phyloP scores from a whole-genome alignment of 2,329 filamentous ascomycete genomes.

The Nannizzia gypsea region DNA sequence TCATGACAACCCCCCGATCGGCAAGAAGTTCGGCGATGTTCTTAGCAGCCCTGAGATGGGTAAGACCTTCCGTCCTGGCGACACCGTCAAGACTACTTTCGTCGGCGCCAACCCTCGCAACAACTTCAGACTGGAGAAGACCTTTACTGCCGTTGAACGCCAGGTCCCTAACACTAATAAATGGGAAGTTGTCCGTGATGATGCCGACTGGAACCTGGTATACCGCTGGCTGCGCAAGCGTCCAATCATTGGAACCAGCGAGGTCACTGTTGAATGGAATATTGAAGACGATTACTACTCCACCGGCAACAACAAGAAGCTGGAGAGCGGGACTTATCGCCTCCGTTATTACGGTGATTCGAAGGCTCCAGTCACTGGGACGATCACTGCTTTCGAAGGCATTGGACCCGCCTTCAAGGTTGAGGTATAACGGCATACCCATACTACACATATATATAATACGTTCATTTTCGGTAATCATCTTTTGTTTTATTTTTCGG shows the following conservation, averaged over 20 bases:
- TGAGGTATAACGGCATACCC: conserved; percentile 3
- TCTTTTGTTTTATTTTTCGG: neutral
- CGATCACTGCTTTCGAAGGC: conserved; percentile 58
- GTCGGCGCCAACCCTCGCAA: conserved; percentile 84
- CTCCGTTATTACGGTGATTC: conserved; percentile 75
- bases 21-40: conserved; percentile 60
- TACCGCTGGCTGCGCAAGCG: conserved; percentile 68
- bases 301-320: conserved; percentile 23
- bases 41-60: conserved; percentile 42
- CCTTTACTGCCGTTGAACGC: conserved; percentile 65
- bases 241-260: conserved; percentile 58
- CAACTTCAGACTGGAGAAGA: conserved; percentile 65
- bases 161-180: conserved; percentile 32
- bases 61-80: conserved; percentile 48
- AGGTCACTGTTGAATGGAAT: conserved; percentile 72
- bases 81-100: conserved; percentile 56
- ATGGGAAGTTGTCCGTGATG: conserved; percentile 60
- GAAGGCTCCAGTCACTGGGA: conserved; percentile 49
- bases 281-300: conserved; percentile 47
- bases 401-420: conserved; percentile 42
- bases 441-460: neutral
- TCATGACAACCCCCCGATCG: conserved; percentile 54
- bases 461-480: neutral
- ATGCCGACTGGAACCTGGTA: conserved; percentile 72
- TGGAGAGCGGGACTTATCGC: conserved; percentile 55